Evolutionary conservation across 208 protist genomes (phyloP), one percentile per base, ranked within the genome.

Genomic region (Acanthamoeba lenticulata): DNA sequence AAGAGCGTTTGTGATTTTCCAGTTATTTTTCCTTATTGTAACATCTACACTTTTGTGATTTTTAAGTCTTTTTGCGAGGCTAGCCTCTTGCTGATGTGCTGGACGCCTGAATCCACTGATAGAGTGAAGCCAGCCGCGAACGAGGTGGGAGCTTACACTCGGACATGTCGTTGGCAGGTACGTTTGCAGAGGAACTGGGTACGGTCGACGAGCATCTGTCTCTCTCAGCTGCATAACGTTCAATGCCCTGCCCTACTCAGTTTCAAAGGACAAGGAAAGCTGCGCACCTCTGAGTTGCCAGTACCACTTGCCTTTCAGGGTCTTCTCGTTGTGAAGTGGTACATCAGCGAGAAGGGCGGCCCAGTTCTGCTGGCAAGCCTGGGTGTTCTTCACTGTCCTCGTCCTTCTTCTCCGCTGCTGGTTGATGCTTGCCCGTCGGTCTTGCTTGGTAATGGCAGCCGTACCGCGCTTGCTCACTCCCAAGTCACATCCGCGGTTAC

Each of bases 31-130:
- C n/a, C n/a, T n/a, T n/a, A n/a, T n/a, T n/a, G n/a, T n/a, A n/a
- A n/a, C n/a, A n/a, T n/a, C n/a, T n/a, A n/a, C n/a, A n/a, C n/a
- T n/a, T n/a, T n/a, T n/a, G n/a, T n/a, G n/a, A n/a, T n/a, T n/a
- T n/a, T n/a, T n/a, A n/a, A n/a, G n/a, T n/a, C n/a, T n/a, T n/a
- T n/a, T n/a, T n/a, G n/a, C n/a, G n/a, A n/a, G n/a, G n/a, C n/a
- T n/a, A n/a, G n/a, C n/a, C n/a, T n/a, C n/a, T n/a, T n/a, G n/a
- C n/a, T n/a, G n/a, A n/a, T n/a, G n/a, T n/a, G n/a, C n/a, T n/a
- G n/a, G n/a, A n/a, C n/a, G n/a, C n/a, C n/a, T 69, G 60, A 21
- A 79, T 79, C 69, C 69, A 79, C 69, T 29, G 69, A 32, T 79
- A 79, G 36, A 79, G 69, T 21, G 69, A 79, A 0, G 17, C 38